These are phyloP conservation scores for Blumeria hordei DNA, from an alignment of 2,329 filamentous ascomycete genomes.

Conservation along the genomic window DNA sequence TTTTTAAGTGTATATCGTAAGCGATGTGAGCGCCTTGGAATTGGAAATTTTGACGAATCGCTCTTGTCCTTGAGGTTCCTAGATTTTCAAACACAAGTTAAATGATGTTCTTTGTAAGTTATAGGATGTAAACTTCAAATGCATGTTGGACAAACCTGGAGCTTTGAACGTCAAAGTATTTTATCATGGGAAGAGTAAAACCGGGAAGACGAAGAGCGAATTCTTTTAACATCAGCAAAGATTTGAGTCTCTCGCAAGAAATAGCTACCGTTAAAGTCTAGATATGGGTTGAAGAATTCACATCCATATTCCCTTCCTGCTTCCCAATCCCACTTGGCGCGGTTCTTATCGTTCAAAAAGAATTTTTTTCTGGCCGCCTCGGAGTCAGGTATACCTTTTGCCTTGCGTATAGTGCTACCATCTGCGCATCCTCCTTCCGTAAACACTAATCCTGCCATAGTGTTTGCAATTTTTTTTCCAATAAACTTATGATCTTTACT, in stretches of 20 bases:
- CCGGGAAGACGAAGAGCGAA: conserved; percentile 49
- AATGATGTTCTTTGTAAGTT: neutral
- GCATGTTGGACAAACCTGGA: conserved; percentile 31
- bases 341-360: conserved; percentile 30
- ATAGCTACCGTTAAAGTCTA: conserved; percentile 51
- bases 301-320: conserved; percentile 33
- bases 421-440: conserved; percentile 19
- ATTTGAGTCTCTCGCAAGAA: neutral
- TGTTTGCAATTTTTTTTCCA: conserved; percentile 15
- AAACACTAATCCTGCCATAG: conserved; percentile 9
- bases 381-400: conserved; percentile 18
- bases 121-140: neutral
- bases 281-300: conserved; percentile 77
- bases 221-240: conserved; percentile 18
- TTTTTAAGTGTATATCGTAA: conserved; percentile 87
- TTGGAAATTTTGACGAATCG: conserved; percentile 3
- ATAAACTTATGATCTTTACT: conserved; percentile 9
- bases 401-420: conserved; percentile 18
- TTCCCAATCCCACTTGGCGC: conserved; percentile 35
- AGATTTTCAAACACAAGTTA: conserved; percentile 2
- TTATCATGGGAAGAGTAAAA: conserved; percentile 48
- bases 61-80: conserved; percentile 5
- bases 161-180: conserved; percentile 59
- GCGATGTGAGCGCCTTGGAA: conserved; percentile 41
- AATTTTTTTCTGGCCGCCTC: conserved; percentile 28